Evolutionary conservation across 371 early-diverging fungal species (phyloP).

Genomic region (Funneliformis caledonium): DNA sequence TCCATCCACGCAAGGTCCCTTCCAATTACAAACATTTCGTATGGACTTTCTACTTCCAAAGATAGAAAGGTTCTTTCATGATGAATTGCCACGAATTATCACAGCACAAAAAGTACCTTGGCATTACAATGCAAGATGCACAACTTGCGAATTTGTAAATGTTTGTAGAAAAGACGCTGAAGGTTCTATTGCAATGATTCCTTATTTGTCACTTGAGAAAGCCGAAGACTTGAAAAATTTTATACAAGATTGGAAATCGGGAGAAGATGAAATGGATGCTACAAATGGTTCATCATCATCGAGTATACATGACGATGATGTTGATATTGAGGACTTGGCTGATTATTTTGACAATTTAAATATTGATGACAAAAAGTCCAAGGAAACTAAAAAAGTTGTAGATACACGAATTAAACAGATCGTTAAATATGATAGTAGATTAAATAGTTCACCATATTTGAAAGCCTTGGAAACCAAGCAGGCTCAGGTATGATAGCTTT

Average conservation of each 20-base stretch:
- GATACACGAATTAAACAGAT: neutral
- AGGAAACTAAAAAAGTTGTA: neutral
- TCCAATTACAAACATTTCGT: constrained; percentile 46
- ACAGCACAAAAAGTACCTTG: neutral
- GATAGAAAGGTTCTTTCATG: constrained; percentile 46
- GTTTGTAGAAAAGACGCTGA: constrained; percentile 17
- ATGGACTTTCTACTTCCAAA: constrained; percentile 49
- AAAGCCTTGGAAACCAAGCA: constrained; percentile 43
- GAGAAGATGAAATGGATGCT: neutral
- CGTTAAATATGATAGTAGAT: constrained; percentile 16
- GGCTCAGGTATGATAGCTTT: constrained; percentile 42
- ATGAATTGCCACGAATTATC: neutral
- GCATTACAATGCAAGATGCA: constrained; percentile 28
- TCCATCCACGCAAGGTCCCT: constrained; percentile 34
- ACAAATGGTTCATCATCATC: neutral
- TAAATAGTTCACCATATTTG: constrained; percentile 39
- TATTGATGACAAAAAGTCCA: neutral
- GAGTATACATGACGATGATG: neutral
- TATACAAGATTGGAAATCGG: constrained; percentile 11
- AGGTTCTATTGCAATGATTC: constrained; percentile 16
- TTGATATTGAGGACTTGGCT: constrained; percentile 23
- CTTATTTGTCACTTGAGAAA: constrained; percentile 25
- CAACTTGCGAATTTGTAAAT: constrained; percentile 32
- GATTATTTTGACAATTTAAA: constrained; percentile 4
- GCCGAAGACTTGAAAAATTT: constrained; percentile 19